Evolutionary conservation across 805 yeast species (phyloP), one percentile per base, ranked within the genome.

Genomic region (Monosporozyma aquatica): DNA sequence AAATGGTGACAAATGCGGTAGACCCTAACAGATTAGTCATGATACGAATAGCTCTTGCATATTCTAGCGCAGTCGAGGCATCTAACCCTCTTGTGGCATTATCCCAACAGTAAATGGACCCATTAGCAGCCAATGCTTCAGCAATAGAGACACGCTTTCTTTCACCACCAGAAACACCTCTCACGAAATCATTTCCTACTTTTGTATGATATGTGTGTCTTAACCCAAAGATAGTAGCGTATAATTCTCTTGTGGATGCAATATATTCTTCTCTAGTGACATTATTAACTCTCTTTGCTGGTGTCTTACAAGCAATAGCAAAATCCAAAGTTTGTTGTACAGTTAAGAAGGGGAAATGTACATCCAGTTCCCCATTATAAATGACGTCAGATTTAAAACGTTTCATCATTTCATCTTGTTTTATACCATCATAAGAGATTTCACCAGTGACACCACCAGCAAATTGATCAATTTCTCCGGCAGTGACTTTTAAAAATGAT

Each of bases 101-200:
- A 66, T 76, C 76, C 75, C 75, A 72, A 58, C 75, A 71, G 50
- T 69, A 73, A 32, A 72, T 63, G 24, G 80, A 72, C 47, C 76
- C 77, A 41, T 68, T 58, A 23, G 67, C 51, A 13, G 70, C 72
- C 29, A 79, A 62, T 2, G 80, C 80, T 59, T 81, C 89, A 10
- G 83, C 82, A 48, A 81, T 76, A 6, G 86, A 77, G 6, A 81
- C 85, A 64, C 87, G 74, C 62, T 80, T 80, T 49, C 87, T 69
- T 63, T 81, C 87, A 68, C 87, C 87, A 53, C 87, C 85, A 40
- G 86, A 76, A 26, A 78, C 80, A 62, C 82, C 80, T 55, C 81
- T 70, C 34, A 52, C 52, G 32, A 72, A 67, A 41, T 47, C 52
- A 50, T 75, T 72, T 79, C 80, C 80, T 18, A 75, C 80, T 43